Evolutionary conservation across 257 asterid species (phyloP).

Genomic region (Plectranthus barbatus): DNA sequence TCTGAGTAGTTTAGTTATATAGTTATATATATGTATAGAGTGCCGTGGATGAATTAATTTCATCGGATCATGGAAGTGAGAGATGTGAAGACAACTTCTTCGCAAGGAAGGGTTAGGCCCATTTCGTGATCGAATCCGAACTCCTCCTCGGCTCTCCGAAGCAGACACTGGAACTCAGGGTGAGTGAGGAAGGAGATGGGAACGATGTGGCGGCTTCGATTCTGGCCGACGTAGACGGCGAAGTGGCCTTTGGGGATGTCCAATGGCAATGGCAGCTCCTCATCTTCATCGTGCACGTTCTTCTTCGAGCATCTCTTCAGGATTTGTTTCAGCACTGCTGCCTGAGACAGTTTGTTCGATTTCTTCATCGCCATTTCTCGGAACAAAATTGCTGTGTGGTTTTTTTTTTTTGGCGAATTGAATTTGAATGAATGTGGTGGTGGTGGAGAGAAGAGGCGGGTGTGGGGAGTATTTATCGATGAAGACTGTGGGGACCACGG

Average conservation of each 20-base stretch:
- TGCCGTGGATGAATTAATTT: no score
- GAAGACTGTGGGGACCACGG: background rate
- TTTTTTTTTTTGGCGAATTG: no score
- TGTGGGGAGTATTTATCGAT: conserved; percentile 38
- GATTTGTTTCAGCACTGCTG: conserved; percentile 32
- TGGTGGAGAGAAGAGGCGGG: background rate
- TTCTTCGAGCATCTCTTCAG: conserved; percentile 32
- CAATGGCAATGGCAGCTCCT: conserved; percentile 26
- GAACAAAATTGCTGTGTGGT: background rate
- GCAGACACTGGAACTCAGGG: conserved; percentile 39
- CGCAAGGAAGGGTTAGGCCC: conserved; percentile 44
- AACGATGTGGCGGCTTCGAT: conserved; percentile 33
- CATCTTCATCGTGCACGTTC: conserved; percentile 23
- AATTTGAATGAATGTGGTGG: background rate
- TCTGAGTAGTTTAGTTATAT: no score
- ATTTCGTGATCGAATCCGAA: conserved; percentile 41
- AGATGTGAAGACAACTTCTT: conserved; percentile 32
- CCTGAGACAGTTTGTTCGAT: conserved; percentile 21
- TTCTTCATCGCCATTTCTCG: conserved; percentile 30
- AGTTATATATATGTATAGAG: no score
- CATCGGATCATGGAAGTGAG: conserved; percentile 23
- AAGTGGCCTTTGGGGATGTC: conserved; percentile 49
- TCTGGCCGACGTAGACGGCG: conserved; percentile 37
- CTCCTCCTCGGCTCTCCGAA: conserved; percentile 35
- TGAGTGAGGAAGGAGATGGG: conserved; percentile 38